Evolutionary conservation across 768 basidiomycete genomes (phyloP).

Genomic region (Naganishia friedmannii): DNA sequence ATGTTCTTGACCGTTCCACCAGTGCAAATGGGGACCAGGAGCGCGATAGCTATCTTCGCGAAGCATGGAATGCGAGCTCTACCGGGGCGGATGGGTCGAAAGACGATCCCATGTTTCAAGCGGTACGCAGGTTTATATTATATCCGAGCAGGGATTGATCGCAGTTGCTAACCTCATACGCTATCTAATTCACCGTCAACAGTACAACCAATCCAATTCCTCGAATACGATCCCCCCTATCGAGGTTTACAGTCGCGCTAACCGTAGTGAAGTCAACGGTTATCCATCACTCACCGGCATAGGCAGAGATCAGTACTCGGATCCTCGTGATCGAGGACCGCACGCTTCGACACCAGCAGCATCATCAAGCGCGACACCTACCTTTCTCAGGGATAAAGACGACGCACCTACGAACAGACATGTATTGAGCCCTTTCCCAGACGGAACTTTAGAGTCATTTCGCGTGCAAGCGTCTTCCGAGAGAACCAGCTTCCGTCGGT

Average conservation of each 20-base stretch:
- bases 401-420: not conserved
- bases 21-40: not conserved
- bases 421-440: not conserved
- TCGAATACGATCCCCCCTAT: not conserved
- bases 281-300: not conserved
- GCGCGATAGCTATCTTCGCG: constrained; percentile 9
- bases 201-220: not conserved
- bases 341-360: not conserved
- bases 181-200: not conserved
- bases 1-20: not conserved
- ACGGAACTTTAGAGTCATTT: not conserved
- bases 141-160: not conserved
- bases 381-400: not conserved
- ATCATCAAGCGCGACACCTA: not conserved
- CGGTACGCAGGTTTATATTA: not conserved
- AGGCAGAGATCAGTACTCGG: not conserved
- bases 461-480: not conserved
- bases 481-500: not conserved
- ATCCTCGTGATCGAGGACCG: not conserved
- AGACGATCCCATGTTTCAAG: not conserved
- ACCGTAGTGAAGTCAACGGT: not conserved
- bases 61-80: not conserved
- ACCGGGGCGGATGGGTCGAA: not conserved
- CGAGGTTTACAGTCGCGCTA: not conserved
- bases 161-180: not conserved